These are phyloP conservation scores for Leccinum truebloodii DNA, from an alignment of 768 basidiomycete genomes.

Conservation along the genomic window DNA sequence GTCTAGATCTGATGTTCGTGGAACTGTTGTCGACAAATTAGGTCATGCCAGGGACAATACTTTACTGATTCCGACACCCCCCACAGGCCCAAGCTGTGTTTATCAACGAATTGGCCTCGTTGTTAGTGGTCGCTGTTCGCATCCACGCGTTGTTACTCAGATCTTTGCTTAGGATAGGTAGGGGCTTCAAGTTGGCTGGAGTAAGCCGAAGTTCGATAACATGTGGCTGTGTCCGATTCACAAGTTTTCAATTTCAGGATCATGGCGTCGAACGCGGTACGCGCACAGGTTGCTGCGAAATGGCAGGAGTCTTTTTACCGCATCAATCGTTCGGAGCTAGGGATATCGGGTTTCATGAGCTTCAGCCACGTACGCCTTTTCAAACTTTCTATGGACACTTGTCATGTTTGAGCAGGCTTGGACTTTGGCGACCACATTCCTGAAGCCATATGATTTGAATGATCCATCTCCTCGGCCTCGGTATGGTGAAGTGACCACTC, in stretches of 20 bases:
- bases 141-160: background rate
- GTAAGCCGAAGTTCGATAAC: background rate
- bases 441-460: conserved; percentile 56
- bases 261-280: conserved; percentile 65
- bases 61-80: background rate
- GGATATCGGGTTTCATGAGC: conserved; percentile 62
- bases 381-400: background rate
- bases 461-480: conserved; percentile 33
- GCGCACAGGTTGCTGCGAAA: conserved; percentile 63
- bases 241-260: background rate
- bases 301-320: conserved; percentile 73
- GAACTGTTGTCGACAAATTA: conserved; percentile 5
- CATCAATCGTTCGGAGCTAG: conserved; percentile 57
- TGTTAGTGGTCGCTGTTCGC: background rate
- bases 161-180: background rate
- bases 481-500: conserved; percentile 26
- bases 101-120: background rate
- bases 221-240: conserved; percentile 24
- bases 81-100: background rate
- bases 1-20: background rate
- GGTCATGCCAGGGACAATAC: background rate
- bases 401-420: conserved; percentile 51
- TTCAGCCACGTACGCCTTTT: conserved; percentile 55
- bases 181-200: background rate
- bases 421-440: conserved; percentile 52